These are phyloP conservation scores for Globisporangium uncinulatum DNA, from an alignment of 352 stramenopile genomes.

Conservation along the genomic window DNA sequence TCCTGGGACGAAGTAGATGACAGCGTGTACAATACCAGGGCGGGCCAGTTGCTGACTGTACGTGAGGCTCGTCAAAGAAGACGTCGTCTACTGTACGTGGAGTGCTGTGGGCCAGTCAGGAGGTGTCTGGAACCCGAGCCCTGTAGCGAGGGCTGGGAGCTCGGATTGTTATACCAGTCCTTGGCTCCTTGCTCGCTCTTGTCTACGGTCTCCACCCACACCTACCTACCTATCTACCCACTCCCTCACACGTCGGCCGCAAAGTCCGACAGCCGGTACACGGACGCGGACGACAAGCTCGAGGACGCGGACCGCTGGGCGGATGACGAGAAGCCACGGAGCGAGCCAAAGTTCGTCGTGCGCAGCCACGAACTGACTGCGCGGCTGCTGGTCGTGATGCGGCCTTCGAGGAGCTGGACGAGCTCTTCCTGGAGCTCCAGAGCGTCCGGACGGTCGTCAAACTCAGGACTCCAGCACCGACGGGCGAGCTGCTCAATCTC, in stretches of 20 bases:
- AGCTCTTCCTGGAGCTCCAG: constrained; percentile 76
- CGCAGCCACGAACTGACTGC: constrained; percentile 47
- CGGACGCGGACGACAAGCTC: constrained; percentile 34
- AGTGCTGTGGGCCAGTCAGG: no score
- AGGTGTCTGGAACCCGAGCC: no score
- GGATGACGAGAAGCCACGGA: constrained; percentile 42
- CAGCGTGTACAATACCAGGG: no score
- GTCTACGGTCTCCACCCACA: no score
- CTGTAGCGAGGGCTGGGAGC: no score
- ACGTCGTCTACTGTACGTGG: no score
- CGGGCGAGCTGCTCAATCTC: constrained; percentile 18
- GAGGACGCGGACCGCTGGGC: constrained; percentile 29
- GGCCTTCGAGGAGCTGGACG: constrained; percentile 59
- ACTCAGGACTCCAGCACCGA: constrained; percentile 56
- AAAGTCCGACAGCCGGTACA: constrained; percentile 24
- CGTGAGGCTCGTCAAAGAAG: no score
- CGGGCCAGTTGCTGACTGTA: no score
- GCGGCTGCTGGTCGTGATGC: constrained; percentile 39
- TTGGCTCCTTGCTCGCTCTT: no score
- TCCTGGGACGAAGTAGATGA: no score
- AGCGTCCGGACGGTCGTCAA: constrained; percentile 38
- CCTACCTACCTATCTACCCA: no score
- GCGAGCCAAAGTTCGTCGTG: constrained; percentile 32
- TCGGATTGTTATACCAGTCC: no score
- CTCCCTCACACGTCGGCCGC: constrained; percentile 25